Evolutionary conservation across 495 filamentous ascomycete species (phyloP), one percentile per base, ranked within the genome.

Genomic region (Lasiosphaeria miniovina): DNA sequence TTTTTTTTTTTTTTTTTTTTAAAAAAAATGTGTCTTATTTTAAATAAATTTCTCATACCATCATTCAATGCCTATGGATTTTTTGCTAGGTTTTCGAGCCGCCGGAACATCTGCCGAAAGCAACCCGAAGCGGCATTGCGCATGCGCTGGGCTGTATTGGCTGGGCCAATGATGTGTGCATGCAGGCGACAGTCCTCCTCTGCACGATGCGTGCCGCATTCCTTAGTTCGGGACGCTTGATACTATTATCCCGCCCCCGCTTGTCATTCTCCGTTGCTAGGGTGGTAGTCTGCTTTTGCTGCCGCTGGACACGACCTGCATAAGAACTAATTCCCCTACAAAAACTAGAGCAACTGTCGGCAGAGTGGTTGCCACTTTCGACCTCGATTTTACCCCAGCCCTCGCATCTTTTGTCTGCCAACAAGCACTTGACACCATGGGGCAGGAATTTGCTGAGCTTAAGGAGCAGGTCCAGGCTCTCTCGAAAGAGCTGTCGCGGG

Each of bases 371-470:
- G 33, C 5, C 38, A 8, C 38, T 41, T 33, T 5, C 4, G 15
- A 51, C 7, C 10, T 9, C 34, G 15, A 5, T 10, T 36, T 38
- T n/a, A 4, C 8, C 12, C 35, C 33, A 38, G 4, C 34, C 38
- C 38, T 7, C 38, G 12, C 1, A 12, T 12, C 12, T 7, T 31
- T n/a, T 6, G 15, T 31, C 24, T 15, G 14, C n/a, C 12, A n/a
- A 34, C 49, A 36, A 14, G 4, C 35, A 48, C 0, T 48, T 17
- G 36, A 43, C 54, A 41, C 62, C 17, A 75, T 78, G 69, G 69
- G 65, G 40, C 67, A 68, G 40, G 75, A 77, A 58, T 61, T 79
- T 54, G 71, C 73, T 54, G 74, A 76, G 46, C 69, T 79, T 50
- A 77, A 77, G 61, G 62, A 73, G 60, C 64, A 73, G 61, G 75